A percentile compares a stretch with the other conserved stretches of the same genome.
These are phyloP conservation scores for Tricholoma saponaceum DNA, from an alignment of 768 basidiomycete genomes.

Conservation along the genomic window DNA sequence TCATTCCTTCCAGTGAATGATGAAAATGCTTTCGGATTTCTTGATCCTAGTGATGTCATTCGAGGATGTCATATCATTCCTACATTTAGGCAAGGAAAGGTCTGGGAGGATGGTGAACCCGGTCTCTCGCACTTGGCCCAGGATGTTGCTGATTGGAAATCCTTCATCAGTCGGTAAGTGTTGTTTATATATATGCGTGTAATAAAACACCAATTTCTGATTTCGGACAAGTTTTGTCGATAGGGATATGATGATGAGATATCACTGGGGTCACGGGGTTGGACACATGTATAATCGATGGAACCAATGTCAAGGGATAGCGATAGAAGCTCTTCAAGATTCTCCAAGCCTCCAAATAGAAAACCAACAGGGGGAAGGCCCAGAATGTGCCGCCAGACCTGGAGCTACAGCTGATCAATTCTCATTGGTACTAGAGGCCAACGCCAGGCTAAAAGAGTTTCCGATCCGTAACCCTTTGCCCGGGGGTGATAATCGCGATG, in stretches of 20 bases:
- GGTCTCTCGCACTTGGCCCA: not conserved
- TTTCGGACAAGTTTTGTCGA: not conserved
- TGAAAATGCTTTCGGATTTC: constrained; percentile 12
- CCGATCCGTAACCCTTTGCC: no score
- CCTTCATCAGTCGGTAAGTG: not conserved
- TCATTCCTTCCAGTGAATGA: not conserved
- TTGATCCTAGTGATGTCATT: constrained; percentile 14
- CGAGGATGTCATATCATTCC: constrained; percentile 14
- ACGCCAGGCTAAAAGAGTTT: no score
- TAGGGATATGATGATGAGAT: not conserved
- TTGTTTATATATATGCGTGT: not conserved
- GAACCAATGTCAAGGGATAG: not conserved
- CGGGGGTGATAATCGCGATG: no score
- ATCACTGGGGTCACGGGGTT: not conserved
- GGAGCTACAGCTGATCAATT: not conserved
- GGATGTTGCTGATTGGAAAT: not conserved
- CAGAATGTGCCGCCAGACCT: not conserved
- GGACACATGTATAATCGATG: not conserved
- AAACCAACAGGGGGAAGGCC: not conserved
- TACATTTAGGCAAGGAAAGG: not conserved
- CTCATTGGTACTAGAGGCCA: not conserved
- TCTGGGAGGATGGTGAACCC: not conserved
- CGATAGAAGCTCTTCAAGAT: not conserved
- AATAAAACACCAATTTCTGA: not conserved
- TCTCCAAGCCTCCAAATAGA: not conserved